Percentiles rank a stretch among this genome's conserved stretches.
phyloP scores from a whole-genome alignment of 73 alveolate species.

The Paraurostyla sp. region DNA sequence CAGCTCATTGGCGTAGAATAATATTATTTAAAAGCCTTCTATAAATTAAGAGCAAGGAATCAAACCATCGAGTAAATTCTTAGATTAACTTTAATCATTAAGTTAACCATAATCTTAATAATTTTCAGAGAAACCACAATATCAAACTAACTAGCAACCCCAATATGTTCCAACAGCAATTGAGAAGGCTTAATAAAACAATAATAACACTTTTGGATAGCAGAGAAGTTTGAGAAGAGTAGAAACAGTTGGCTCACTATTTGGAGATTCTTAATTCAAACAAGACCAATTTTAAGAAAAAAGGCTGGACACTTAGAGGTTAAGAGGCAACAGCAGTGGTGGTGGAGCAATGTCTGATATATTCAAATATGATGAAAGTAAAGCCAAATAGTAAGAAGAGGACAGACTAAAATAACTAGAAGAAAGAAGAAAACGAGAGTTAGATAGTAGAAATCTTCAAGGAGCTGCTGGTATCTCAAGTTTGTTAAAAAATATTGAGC shows the following conservation, averaged over 20 bases:
- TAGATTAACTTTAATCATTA: too few relatives aligned
- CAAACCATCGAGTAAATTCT: too few relatives aligned
- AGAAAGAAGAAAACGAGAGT: neutral
- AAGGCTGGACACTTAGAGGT: neutral
- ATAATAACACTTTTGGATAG: neutral
- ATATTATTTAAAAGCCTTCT: too few relatives aligned
- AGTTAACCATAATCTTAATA: too few relatives aligned
- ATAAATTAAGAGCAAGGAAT: too few relatives aligned
- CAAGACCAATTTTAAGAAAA: too few relatives aligned
- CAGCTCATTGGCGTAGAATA: too few relatives aligned
- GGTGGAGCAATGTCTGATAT: slow-evolving; percentile 35
- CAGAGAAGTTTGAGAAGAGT: neutral
- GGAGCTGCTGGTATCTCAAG: slow-evolving; percentile 29
- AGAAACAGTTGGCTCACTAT: slow-evolving; percentile 12
- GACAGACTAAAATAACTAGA: slow-evolving; percentile 10
- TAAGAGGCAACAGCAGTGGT: slow-evolving; percentile 46
- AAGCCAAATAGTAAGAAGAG: neutral
- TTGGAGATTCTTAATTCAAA: too few relatives aligned
- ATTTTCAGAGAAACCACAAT: too few relatives aligned
- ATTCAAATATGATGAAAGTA: neutral
- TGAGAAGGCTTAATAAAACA: neutral
- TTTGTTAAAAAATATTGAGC: neutral
- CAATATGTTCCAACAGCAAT: slow-evolving; percentile 5
- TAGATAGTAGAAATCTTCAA: neutral
- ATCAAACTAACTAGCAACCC: neutral